Conservation (phyloP, 2,329 filamentous ascomycete genomes). For the Akanthomyces muscarius region DNA sequence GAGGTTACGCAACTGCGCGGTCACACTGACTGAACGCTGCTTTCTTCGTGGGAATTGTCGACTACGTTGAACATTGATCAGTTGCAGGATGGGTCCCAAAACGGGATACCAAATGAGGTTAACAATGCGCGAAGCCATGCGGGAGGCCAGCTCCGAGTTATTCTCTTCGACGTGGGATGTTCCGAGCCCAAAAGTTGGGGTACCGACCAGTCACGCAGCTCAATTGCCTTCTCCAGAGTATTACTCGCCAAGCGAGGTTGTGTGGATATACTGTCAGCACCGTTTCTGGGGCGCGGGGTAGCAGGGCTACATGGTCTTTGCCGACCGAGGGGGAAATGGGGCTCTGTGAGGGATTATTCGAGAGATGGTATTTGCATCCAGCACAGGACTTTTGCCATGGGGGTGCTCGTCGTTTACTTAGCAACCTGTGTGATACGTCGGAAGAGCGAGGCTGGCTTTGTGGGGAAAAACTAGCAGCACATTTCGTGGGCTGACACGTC, state of each 20-base stretch:
- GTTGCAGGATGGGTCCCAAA: not conserved
- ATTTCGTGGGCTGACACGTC: conserved; percentile 5
- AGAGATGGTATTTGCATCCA: not conserved
- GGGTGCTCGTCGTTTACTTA: not conserved
- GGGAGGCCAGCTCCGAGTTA: not conserved
- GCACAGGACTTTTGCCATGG: not conserved
- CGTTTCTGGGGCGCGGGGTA: conserved; percentile 2
- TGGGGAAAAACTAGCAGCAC: not conserved
- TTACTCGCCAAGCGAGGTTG: not conserved
- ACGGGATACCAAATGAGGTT: not conserved
- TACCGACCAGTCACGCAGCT: not conserved
- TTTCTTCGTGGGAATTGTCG: too few species aligned
- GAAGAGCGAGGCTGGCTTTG: not conserved
- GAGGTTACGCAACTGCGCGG: not conserved
- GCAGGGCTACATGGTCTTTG: not conserved
- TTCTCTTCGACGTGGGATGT: conserved; percentile 2
- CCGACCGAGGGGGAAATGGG: not conserved
- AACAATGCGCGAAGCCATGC: not conserved
- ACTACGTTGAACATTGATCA: not conserved
- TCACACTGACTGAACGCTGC: not conserved
- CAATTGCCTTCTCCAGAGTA: not conserved
- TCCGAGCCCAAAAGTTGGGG: not conserved
- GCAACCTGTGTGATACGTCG: not conserved
- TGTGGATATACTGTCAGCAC: not conserved
- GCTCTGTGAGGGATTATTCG: conserved; percentile 3